Base-by-base conservation (phyloP, 177 flowering plant genomes). In the Telopea speciosissima region DNA sequence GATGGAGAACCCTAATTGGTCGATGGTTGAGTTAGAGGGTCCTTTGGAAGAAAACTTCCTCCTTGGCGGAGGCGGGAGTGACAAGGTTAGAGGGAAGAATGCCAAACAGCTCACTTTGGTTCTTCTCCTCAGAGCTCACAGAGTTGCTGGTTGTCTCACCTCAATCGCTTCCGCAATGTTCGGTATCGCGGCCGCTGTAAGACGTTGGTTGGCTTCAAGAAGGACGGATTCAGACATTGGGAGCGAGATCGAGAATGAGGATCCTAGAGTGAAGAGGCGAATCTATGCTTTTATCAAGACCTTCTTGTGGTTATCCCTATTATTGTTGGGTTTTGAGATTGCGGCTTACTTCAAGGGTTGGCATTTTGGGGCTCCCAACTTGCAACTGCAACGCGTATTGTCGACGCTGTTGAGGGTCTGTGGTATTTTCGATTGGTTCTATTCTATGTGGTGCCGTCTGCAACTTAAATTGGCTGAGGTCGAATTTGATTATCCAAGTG, bases 1-100 rank as follows among this genome's bases (percentile, higher is more conserved):
- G 71, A 91, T 91, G 97, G 89, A 91, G 77, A 91, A 91, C 78
- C 95, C 93, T 24, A 87, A 88, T 71, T 91, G 88, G 88, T 87
- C 95, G 23, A 86, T 91, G 87, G 87, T 87, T 5, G 92, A 91
- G 76, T 79, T n/a, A n/a, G n/a, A n/a, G n/a, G n/a, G n/a, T n/a
- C n/a, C n/a, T n/a, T n/a, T n/a, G n/a, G n/a, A n/a, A n/a, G n/a
- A n/a, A n/a, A n/a, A n/a, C n/a, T n/a, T n/a, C n/a, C n/a, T n/a
- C n/a, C n/a, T n/a, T n/a, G n/a, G n/a, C n/a, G n/a, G n/a, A n/a
- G n/a, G n/a, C n/a, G n/a, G n/a, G n/a, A n/a, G n/a, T n/a, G n/a
- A n/a, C n/a, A n/a, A n/a, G n/a, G n/a, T n/a, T n/a, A n/a, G n/a
- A n/a, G n/a, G n/a, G n/a, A n/a, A n/a, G n/a, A n/a, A n/a, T n/a